Conservation (phyloP, 2,329 filamentous ascomycete species). For the Macrophomina tecta region DNA sequence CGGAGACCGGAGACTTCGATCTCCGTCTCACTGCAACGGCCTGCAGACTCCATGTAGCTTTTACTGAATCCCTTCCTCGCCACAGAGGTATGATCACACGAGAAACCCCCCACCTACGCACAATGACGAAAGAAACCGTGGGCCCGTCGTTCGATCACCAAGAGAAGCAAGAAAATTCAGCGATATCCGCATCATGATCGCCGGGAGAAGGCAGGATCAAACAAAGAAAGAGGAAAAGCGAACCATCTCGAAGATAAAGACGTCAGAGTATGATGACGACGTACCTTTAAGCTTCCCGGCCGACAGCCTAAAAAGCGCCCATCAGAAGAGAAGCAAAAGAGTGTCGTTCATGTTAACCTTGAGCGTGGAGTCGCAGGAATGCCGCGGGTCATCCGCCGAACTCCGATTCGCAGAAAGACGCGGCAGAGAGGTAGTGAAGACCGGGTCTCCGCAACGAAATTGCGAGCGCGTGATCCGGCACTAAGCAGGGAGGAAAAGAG, state of each 20-base stretch:
- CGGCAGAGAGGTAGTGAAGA: background rate
- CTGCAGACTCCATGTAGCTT: no score
- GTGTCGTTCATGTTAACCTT: no score
- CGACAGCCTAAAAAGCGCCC: no score
- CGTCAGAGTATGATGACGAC: background rate
- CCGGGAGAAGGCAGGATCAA: background rate
- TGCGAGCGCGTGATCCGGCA: background rate
- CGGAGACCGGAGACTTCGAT: no score
- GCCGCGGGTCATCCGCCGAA: background rate
- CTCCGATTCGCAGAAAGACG: conserved; percentile 10
- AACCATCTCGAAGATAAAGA: background rate
- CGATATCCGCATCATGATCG: background rate
- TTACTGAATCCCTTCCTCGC: no score
- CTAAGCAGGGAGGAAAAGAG: background rate
- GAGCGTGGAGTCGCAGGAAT: no score
- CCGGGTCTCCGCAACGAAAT: background rate
- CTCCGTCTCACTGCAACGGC: no score
- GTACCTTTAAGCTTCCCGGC: background rate
- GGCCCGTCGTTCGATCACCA: no score
- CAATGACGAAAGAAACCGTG: no score
- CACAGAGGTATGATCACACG: no score
- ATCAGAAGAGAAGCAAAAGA: background rate
- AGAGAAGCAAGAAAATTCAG: no score
- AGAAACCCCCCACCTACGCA: no score
- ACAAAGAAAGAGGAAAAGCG: background rate